Base-by-base conservation (phyloP, 2,329 filamentous ascomycete genomes). In the Fusarium verrucosum region DNA sequence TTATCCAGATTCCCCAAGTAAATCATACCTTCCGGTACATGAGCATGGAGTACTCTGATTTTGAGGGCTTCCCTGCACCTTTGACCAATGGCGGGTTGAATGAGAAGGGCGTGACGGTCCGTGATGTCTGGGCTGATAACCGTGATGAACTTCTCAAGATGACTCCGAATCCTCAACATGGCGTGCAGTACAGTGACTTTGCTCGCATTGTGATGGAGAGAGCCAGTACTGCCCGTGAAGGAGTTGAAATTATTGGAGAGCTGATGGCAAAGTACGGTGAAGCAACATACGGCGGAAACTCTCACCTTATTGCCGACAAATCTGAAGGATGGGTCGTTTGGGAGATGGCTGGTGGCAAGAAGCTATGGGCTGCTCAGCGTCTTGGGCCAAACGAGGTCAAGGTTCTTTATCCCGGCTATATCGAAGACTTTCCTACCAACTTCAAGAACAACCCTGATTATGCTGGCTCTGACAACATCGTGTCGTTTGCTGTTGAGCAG, bases 21-120 rank as follows among this genome's bases (percentile, higher is more conserved):
- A 69, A 53, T 19, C 68, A 70, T 32, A 70, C 68, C 1, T 54
- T 70, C 11, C 62, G 68, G 6, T 68, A 70, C 28, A 40, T 70
- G 26, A 70, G 68, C 37, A 70, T 70, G 68, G 54, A 70, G 26
- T 70, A 70, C 17, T 70, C 68, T 7, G 68, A 70, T n/a, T 70
- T 60, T 17, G 68, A 70, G 26, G 68, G 68, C 0, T 70, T 70
- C 10, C 68, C 68, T 8, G 68, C 68, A 0, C 68, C 68, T 0
- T 37, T 70, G 22, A 70, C 68, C 0, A 70, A 70, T 20, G 68
- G 68, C 0, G 68, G 68, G 3, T 14, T 70, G 2, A 70, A 70
- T 22, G 68, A 70, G 14, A 70, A 69, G 22, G 68, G 65, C 0
- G 68, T 70, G 10, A 51, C 65, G 2, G 68, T 70, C 4, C 47